Base-by-base conservation (phyloP, 305 asterid species). In the Solanum aculeatissimum region DNA sequence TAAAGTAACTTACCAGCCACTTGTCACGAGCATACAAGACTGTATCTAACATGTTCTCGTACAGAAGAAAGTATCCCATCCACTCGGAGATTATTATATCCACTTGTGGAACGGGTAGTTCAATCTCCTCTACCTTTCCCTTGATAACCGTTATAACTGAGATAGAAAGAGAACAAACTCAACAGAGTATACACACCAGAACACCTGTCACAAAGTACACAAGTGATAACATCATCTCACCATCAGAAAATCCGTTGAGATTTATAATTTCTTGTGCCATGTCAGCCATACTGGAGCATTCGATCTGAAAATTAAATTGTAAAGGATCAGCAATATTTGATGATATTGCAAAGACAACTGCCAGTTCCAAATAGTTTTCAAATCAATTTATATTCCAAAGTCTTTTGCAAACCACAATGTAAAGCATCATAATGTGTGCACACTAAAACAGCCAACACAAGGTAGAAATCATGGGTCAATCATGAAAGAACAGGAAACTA, bases 21-120 rank as follows among this genome's bases (percentile, higher is more conserved):
- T 95, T 97, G 91, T 97, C 93, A 69, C 99, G 98, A 83, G 99
- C 98, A 81, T 93, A 95, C 16, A 97, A 94, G 49, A 97, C 98
- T 42, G 97, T 93, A 91, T 94, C 88, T 80, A 97, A 86, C 99
- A 97, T 97, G 88, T 97, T 95, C 85, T 97, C 99, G 21, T 97
- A 97, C 51, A 97, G 95, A 83, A 97, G 87, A 88, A 97, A 97
- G 88, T 97, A 97, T 72, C 99, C 99, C 99, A 97, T 97, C 99
- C 99, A 97, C 89, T 97, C 99, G 3, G 99, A 97, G 85, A 97
- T 94, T 79, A 97, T 97, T 47, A 97, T 51, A 90, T 97, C 99
- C 80, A 97, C 99, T 87, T 93, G 88, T 86, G 95, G 74, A 87
- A 95, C 98, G 57, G 99, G 99, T 89, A 97, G 98, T 89, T 95